These are phyloP conservation scores for Aspergillus luchuensis DNA, from an alignment of 2,329 filamentous ascomycete species.

Conservation along the genomic window DNA sequence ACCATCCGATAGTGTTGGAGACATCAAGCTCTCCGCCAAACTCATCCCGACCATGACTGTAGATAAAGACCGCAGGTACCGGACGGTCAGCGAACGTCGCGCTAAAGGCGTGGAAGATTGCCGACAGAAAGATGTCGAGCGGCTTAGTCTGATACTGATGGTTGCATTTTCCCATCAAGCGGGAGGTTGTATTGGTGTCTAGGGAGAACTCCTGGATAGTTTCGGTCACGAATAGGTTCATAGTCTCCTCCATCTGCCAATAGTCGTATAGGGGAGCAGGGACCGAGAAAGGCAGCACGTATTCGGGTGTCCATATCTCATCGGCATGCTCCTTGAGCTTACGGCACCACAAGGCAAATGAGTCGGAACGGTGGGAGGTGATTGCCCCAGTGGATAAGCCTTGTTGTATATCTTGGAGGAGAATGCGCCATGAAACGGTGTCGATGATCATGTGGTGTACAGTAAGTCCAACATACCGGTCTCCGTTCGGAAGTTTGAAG, in stretches of 20 bases:
- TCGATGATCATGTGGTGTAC: slow-evolving; percentile 20
- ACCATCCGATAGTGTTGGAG: slow-evolving; percentile 28
- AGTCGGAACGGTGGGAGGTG: slow-evolving; percentile 34
- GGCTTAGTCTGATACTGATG: slow-evolving; percentile 19
- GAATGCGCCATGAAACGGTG: slow-evolving; percentile 19
- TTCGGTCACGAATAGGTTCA: slow-evolving; percentile 50
- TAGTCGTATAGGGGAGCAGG: not conserved
- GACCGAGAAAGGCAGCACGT: not conserved
- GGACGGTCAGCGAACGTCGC: slow-evolving; percentile 18
- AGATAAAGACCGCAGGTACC: slow-evolving; percentile 23
- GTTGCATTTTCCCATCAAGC: slow-evolving; percentile 15
- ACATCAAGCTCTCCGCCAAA: slow-evolving; percentile 21
- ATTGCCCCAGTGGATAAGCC: slow-evolving; percentile 46
- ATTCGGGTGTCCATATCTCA: not conserved
- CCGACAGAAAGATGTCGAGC: slow-evolving; percentile 26
- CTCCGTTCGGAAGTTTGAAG: slow-evolving; percentile 1
- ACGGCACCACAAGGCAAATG: slow-evolving; percentile 14
- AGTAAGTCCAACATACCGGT: slow-evolving; percentile 1
- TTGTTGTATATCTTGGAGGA: slow-evolving; percentile 15
- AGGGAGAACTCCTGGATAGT: slow-evolving; percentile 23
- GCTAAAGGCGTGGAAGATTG: slow-evolving; percentile 22
- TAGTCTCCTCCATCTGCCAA: slow-evolving; percentile 47
- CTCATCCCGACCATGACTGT: slow-evolving; percentile 28
- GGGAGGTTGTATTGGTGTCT: not conserved
- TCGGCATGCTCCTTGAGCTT: slow-evolving; percentile 50